phyloP scores from a whole-genome alignment of 2,329 filamentous ascomycete species.

The Ophiocordyceps robertsii region DNA sequence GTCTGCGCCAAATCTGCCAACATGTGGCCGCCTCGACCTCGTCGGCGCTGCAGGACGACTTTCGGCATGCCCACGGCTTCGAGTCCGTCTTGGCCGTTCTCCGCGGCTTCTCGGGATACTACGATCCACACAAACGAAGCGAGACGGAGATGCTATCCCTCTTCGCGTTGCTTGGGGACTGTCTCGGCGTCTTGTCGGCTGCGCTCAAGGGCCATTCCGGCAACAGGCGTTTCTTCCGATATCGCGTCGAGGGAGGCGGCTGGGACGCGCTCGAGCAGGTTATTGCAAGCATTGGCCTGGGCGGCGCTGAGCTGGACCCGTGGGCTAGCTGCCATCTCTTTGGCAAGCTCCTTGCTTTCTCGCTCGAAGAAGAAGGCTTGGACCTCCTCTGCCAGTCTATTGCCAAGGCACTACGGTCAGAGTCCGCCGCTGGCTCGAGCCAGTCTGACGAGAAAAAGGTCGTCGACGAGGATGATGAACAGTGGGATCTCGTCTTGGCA shows the following conservation, averaged over 20 bases:
- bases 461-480: slow-evolving; percentile 20
- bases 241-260: slow-evolving; percentile 60
- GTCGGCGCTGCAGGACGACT: slow-evolving; percentile 57
- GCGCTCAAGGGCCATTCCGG: slow-evolving; percentile 68
- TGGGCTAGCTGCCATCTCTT: slow-evolving; percentile 63
- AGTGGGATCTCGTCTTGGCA: slow-evolving; percentile 24
- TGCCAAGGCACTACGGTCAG: slow-evolving; percentile 20
- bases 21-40: slow-evolving; percentile 36
- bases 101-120: slow-evolving; percentile 60
- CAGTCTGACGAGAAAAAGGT: slow-evolving; percentile 8
- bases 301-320: slow-evolving; percentile 52
- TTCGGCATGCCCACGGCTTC: slow-evolving; percentile 70
- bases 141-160: slow-evolving; percentile 49
- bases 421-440: slow-evolving; percentile 10
- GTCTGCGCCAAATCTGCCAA: slow-evolving; percentile 53
- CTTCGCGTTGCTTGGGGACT: slow-evolving; percentile 55
- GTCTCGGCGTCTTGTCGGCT: slow-evolving; percentile 62
- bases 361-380: slow-evolving; percentile 63
- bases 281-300: slow-evolving; percentile 52
- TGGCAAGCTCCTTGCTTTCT: slow-evolving; percentile 69
- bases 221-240: slow-evolving; percentile 77
- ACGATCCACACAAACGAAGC: slow-evolving; percentile 51
- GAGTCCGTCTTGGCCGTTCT: slow-evolving; percentile 57
- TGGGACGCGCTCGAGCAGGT: slow-evolving; percentile 66
- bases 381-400: slow-evolving; percentile 51